Conservation (phyloP, 2,329 filamentous ascomycete species). For the Fusarium circinatum region DNA sequence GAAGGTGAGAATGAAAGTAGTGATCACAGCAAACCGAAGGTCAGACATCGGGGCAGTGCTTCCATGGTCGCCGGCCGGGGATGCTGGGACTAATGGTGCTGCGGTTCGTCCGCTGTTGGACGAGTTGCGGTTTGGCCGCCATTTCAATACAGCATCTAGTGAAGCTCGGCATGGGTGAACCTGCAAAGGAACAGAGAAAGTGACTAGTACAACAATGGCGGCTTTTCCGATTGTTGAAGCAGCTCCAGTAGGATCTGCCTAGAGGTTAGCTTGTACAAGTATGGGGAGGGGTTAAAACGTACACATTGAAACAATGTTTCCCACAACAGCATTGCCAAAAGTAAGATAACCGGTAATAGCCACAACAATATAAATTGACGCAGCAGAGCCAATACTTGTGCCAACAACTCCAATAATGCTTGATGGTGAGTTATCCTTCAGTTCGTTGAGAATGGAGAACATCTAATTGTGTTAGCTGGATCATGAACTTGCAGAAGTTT, state of each 20-base stretch:
- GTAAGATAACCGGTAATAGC: slow-evolving; percentile 96
- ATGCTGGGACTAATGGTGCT: slow-evolving; percentile 55
- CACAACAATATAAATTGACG: slow-evolving; percentile 86
- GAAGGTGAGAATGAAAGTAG: slow-evolving; percentile 83
- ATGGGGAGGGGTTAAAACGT: slow-evolving; percentile 50
- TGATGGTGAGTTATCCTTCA: slow-evolving; percentile 81
- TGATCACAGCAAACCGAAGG: slow-evolving; percentile 87
- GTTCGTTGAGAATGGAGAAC: slow-evolving; percentile 98
- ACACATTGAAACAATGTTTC: slow-evolving; percentile 96
- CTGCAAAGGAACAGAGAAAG: slow-evolving; percentile 95
- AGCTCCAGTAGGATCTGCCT: slow-evolving; percentile 57
- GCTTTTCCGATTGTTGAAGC: slow-evolving; percentile 93
- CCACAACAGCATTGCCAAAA: slow-evolving; percentile 87
- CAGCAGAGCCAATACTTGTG: slow-evolving; percentile 89
- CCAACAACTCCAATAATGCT: slow-evolving; percentile 81
- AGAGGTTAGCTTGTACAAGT: slow-evolving; percentile 33
- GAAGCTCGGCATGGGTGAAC: slow-evolving; percentile 97
- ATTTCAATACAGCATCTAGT: slow-evolving; percentile 91
- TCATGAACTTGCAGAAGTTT: background rate
- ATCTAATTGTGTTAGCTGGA: slow-evolving; percentile 66
- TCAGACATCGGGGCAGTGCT: slow-evolving; percentile 78
- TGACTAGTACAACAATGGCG: slow-evolving; percentile 94
- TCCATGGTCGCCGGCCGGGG: slow-evolving; percentile 59
- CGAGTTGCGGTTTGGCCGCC: slow-evolving; percentile 73
- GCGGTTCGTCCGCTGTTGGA: slow-evolving; percentile 51